Conservation (phyloP, 2,329 filamentous ascomycete genomes). For the Didymella pinodella region DNA sequence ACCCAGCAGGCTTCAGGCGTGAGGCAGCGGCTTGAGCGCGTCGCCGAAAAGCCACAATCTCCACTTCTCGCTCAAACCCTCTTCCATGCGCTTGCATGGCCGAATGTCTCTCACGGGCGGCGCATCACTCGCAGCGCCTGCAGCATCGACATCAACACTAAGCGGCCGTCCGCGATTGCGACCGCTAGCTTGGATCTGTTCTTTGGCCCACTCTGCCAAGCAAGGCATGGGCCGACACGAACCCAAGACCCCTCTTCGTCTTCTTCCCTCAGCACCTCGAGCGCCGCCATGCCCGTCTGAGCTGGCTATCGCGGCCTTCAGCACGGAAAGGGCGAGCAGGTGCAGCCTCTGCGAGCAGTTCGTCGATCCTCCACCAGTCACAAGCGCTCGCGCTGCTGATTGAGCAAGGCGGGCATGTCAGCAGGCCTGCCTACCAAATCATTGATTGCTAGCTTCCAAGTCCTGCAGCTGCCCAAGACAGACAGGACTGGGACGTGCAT, state of each 20-base stretch:
- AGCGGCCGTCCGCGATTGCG: conserved; percentile 40
- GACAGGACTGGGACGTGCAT: conserved; percentile 39
- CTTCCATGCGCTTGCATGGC: conserved; percentile 11
- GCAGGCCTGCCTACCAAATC: conserved; percentile 44
- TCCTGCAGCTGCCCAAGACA: conserved; percentile 31
- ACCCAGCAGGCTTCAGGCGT: conserved; percentile 13
- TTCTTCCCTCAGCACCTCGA: conserved; percentile 15
- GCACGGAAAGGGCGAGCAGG: conserved; percentile 32
- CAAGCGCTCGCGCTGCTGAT: conserved; percentile 39
- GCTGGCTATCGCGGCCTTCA: conserved; percentile 35
- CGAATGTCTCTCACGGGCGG: conserved; percentile 11
- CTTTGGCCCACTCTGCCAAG: conserved; percentile 28
- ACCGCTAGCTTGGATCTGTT: conserved; percentile 37
- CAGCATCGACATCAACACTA: conserved; percentile 23
- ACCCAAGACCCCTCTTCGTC: conserved; percentile 24
- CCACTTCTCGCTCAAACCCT: conserved; percentile 12
- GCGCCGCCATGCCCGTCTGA: conserved; percentile 21
- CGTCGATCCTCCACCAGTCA: conserved; percentile 36
- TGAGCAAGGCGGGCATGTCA: conserved; percentile 44
- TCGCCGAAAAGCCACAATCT: conserved; percentile 19
- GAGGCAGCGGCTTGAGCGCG: conserved; percentile 1
- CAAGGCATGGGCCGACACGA: conserved; percentile 23
- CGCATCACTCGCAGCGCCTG: conserved; percentile 15
- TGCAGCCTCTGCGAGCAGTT: conserved; percentile 19
- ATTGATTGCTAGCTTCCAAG: conserved; percentile 33